Percentiles rank a stretch among this genome's conserved stretches.
Evolutionary conservation across 352 stramenopile species (phyloP).

Genomic region (Pythium grandisporangium): DNA sequence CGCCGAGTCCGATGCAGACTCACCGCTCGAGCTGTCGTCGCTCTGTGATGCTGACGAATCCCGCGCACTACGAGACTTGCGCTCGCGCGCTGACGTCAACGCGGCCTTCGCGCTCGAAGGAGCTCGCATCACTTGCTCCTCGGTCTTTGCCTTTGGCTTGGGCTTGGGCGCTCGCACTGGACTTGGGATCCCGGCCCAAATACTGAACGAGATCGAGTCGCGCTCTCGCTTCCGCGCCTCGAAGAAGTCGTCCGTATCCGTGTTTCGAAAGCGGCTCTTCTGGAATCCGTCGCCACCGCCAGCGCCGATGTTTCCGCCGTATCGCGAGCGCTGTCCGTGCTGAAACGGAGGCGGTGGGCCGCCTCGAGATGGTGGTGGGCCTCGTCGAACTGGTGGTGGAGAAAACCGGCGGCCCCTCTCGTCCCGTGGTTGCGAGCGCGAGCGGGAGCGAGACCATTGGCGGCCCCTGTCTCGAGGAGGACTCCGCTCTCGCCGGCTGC

Average conservation of each 20-base stretch:
- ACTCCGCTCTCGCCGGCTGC: too few species aligned
- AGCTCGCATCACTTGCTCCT: too few species aligned
- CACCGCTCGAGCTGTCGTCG: slow-evolving; percentile 8
- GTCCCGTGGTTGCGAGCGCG: slow-evolving; percentile 5
- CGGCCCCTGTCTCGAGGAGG: too few species aligned
- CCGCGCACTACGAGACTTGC: too few species aligned
- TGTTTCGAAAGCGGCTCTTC: slow-evolving; percentile 19
- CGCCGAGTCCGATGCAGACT: slow-evolving; percentile 1
- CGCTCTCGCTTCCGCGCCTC: slow-evolving; percentile 62
- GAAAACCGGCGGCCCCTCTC: neutral
- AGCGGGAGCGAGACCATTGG: slow-evolving; percentile 1
- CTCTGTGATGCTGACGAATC: neutral
- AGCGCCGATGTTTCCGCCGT: too few species aligned
- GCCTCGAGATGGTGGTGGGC: too few species aligned
- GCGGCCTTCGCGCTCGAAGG: too few species aligned
- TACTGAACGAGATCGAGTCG: slow-evolving; percentile 49
- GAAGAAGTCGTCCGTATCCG: slow-evolving; percentile 59
- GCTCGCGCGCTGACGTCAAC: too few species aligned
- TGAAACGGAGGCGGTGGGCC: too few species aligned
- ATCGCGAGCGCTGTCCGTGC: too few species aligned
- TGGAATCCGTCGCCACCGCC: slow-evolving; percentile 1
- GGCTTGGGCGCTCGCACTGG: slow-evolving; percentile 36
- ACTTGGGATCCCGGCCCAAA: slow-evolving; percentile 69
- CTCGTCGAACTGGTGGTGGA: too few species aligned
- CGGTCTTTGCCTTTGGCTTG: slow-evolving; percentile 30